Evolutionary conservation across 2,329 filamentous ascomycete species (phyloP).

Genomic region (Pseudogymnoascus verrucosus): DNA sequence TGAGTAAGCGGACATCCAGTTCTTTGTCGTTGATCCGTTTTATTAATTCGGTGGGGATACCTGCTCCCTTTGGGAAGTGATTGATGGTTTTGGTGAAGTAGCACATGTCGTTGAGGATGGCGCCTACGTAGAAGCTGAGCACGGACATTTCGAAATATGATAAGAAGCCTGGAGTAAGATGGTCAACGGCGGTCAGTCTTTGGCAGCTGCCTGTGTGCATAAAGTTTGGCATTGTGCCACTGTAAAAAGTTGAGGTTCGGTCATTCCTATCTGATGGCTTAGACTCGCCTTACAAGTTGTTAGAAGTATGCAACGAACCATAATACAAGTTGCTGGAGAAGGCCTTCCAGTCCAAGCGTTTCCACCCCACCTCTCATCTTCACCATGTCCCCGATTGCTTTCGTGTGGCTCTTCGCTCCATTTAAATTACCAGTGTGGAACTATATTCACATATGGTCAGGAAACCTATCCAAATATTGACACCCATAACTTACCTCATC

Average conservation of each 20-base stretch:
- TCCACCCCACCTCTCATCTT: slow-evolving; percentile 1
- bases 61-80: background rate
- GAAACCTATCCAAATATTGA: background rate
- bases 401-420: background rate
- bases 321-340: background rate
- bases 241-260: background rate
- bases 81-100: background rate
- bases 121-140: slow-evolving; percentile 1
- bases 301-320: background rate
- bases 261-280: background rate
- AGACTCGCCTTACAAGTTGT: background rate
- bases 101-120: background rate
- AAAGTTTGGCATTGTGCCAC: background rate
- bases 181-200: background rate
- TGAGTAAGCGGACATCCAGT: background rate
- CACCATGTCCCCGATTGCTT: background rate
- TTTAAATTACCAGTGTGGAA: background rate
- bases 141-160: background rate
- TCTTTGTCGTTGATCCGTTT: background rate
- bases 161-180: background rate
- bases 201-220: background rate
- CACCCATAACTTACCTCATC: background rate
- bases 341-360: background rate
- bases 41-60: background rate
- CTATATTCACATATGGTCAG: background rate